Evolutionary conservation across 2,329 filamentous ascomycete species (phyloP).

Genomic region (Arthrobotrys conoides): DNA sequence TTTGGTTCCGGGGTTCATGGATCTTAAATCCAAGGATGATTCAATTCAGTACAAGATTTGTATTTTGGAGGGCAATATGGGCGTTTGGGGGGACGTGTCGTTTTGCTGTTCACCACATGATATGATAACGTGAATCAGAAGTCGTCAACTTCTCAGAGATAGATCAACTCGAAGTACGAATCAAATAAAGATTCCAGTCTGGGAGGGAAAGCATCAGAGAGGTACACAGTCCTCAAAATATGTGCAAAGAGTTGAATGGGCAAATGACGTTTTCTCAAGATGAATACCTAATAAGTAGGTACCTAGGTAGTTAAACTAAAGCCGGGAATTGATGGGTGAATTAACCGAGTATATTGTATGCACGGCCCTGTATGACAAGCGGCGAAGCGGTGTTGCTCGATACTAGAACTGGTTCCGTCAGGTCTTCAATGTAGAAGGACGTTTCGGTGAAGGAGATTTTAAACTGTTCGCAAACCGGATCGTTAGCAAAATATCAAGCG

Average conservation of each 20-base stretch:
- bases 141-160: constrained; percentile 24
- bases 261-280: neutral
- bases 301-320: neutral
- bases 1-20: constrained; percentile 12
- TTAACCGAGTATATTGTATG: constrained; percentile 52
- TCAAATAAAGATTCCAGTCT: constrained; percentile 13
- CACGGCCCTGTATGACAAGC: constrained; percentile 45
- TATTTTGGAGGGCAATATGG: constrained; percentile 34
- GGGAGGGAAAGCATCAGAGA: neutral
- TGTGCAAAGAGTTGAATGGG: neutral
- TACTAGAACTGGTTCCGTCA: constrained; percentile 27
- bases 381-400: constrained; percentile 20
- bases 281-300: too few relatives aligned
- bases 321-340: constrained; percentile 13
- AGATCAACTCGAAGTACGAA: neutral
- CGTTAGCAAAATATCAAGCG: neutral
- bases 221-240: neutral
- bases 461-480: constrained; percentile 16
- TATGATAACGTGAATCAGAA: constrained; percentile 19
- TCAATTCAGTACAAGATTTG: constrained; percentile 28
- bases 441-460: constrained; percentile 53
- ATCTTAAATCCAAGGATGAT: constrained; percentile 12
- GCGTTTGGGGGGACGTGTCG: constrained; percentile 37
- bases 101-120: constrained; percentile 31
- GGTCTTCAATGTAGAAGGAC: constrained; percentile 43